Base-by-base conservation (phyloP, 345 rosid species). In the Eucalyptus erythrocorys region DNA sequence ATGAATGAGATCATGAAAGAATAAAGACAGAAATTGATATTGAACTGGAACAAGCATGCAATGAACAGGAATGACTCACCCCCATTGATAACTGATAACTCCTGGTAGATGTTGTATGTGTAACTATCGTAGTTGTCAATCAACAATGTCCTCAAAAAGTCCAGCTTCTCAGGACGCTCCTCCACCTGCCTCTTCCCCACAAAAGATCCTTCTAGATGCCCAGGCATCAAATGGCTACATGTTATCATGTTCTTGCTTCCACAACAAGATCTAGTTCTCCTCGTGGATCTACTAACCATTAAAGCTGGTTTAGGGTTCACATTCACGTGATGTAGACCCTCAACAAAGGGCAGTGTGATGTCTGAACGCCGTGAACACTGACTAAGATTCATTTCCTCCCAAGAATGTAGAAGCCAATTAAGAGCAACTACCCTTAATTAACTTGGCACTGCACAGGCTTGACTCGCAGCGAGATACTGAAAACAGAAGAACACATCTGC, bases 61-160 rank as follows among this genome's bases (percentile, higher is more conserved):
- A 45, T 79, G 81, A 84, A 61, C 4, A 87, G 66, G 51, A 50
- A 66, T 30, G 88, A 88, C 89, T 87, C 93, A 98, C 99, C 91
- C 87, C 99, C 99, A 91, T 98, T 98, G 80, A 98, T 93, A 86
- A 95, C 94, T 88, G 98, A 95, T 8, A 98, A 88, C 57, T 96
- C 97, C 90, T 96, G 98, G 89, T 95, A 94, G 81, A 98, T 98
- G 91, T 98, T 98, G 92, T 93, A 98, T 10, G 99, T 97, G 89
- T 97, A 97, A 91, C 99, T 97, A 93, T 97, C 99, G 90, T 97
- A 97, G 90, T 96, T 97, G 91, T 97, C 99, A 76, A 97, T 94
- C 87, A 97, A 92, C 94, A 97, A 89, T 40, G 99, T 97, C 93
- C 99, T 95, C 53, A 97, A 96, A 86, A 90, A 91, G 30, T 95